Conservation (phyloP, 768 basidiomycete genomes). For the Tulasnella sp. region DNA sequence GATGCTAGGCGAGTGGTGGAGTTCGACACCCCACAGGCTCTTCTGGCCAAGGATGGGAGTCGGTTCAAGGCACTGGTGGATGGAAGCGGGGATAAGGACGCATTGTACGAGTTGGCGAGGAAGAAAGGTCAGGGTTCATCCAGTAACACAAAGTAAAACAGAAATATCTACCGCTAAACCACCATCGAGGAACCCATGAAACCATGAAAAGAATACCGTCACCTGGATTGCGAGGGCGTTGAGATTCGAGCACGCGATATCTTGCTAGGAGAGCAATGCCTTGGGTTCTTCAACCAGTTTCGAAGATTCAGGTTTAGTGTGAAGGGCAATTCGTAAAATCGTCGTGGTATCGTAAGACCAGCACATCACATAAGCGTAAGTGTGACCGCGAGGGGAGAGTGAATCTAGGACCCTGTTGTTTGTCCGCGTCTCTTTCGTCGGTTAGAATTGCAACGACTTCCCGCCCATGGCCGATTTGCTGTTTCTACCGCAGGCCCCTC, state of each 20-base stretch:
- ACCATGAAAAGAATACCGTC: too few relatives aligned
- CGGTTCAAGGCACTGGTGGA: slow-evolving; percentile 54
- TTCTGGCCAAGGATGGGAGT: slow-evolving; percentile 54
- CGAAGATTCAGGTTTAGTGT: too few relatives aligned
- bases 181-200: not conserved
- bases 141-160: not conserved
- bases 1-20: slow-evolving; percentile 56
- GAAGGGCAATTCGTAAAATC: too few relatives aligned
- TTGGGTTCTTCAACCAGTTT: too few relatives aligned
- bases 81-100: slow-evolving; percentile 52
- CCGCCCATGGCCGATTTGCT: not conserved
- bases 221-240: too few relatives aligned
- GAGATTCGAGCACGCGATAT: too few relatives aligned
- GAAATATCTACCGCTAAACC: not conserved
- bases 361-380: too few relatives aligned
- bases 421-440: not conserved
- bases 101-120: slow-evolving; percentile 40
- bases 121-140: not conserved
- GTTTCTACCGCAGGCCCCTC: not conserved
- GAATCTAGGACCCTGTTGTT: too few relatives aligned
- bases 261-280: too few relatives aligned
- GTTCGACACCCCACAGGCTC: slow-evolving; percentile 50
- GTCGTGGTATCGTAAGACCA: too few relatives aligned
- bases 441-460: not conserved
- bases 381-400: too few relatives aligned